Percentiles rank a stretch among this genome's conserved stretches.
Evolutionary conservation across 1,284 basidiomycete species (phyloP).

Genomic region (Schizophyllum amplum): DNA sequence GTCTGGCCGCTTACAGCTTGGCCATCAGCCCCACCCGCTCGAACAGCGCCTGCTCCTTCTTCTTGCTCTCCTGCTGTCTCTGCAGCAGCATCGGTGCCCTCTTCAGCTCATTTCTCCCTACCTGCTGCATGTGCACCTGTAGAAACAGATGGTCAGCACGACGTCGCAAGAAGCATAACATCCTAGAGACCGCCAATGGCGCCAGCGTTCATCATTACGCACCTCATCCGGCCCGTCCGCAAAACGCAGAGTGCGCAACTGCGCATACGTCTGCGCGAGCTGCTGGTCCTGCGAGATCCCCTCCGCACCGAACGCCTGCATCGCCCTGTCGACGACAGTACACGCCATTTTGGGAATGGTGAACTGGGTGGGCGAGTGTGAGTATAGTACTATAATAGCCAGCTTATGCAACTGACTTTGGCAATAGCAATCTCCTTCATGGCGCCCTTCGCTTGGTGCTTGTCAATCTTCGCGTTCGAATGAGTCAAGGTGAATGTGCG

Average conservation of each 20-base stretch:
- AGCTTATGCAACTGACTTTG: constrained; percentile 51
- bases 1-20: constrained; percentile 40
- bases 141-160: constrained; percentile 59
- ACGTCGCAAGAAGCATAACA: constrained; percentile 40
- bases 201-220: constrained; percentile 5
- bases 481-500: not conserved
- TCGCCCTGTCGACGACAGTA: constrained; percentile 85
- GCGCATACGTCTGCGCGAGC: constrained; percentile 74
- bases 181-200: constrained; percentile 8
- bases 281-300: constrained; percentile 88
- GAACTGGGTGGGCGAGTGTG: constrained; percentile 46
- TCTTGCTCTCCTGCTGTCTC: constrained; percentile 44
- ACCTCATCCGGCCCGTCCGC: constrained; percentile 66
- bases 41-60: constrained; percentile 52
- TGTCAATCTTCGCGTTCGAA: constrained; percentile 65
- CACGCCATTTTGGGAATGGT: constrained; percentile 88
- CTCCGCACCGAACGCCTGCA: constrained; percentile 93
- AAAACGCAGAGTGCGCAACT: constrained; percentile 79
- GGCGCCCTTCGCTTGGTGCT: constrained; percentile 85
- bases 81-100: constrained; percentile 51
- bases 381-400: constrained; percentile 6
- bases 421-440: constrained; percentile 96
- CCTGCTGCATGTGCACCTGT: constrained; percentile 88
- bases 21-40: constrained; percentile 52
- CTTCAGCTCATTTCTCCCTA: constrained; percentile 80